Percentiles rank a stretch among this genome's conserved stretches.
These are phyloP conservation scores for Fusarium sp. DNA, from an alignment of 2,329 filamentous ascomycete species.

Conservation along the genomic window DNA sequence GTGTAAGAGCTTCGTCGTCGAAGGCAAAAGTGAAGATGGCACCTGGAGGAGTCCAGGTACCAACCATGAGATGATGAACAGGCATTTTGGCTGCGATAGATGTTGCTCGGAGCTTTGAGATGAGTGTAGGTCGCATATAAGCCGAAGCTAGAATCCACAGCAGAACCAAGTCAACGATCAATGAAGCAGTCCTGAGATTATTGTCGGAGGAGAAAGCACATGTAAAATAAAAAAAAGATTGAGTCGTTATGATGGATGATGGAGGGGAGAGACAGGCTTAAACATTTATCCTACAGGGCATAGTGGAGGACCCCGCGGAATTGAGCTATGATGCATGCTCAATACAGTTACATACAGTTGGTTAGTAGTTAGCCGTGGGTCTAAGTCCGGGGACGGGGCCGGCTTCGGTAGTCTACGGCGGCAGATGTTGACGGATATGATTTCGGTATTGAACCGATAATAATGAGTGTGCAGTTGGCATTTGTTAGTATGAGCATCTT, in stretches of 20 bases:
- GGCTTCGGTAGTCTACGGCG: slow-evolving; percentile 34
- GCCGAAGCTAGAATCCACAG: background rate
- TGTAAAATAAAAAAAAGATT: background rate
- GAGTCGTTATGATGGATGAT: slow-evolving; percentile 10
- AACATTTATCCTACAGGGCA: slow-evolving; percentile 40
- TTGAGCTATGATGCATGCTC: slow-evolving; percentile 7
- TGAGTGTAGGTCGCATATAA: slow-evolving; percentile 20
- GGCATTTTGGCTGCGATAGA: slow-evolving; percentile 65
- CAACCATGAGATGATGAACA: slow-evolving; percentile 87
- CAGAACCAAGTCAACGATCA: background rate
- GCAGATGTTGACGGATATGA: slow-evolving; percentile 23
- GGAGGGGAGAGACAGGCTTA: slow-evolving; percentile 36
- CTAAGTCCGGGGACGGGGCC: slow-evolving; percentile 6
- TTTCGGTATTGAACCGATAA: background rate
- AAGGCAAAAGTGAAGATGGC: slow-evolving; percentile 92
- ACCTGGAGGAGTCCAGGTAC: slow-evolving; percentile 89
- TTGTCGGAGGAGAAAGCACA: background rate
- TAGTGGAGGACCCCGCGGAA: slow-evolving; percentile 27
- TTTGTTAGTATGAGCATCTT: background rate
- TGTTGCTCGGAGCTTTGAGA: slow-evolving; percentile 26
- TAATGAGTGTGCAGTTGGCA: background rate
- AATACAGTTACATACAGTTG: background rate
- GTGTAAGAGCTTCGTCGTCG: slow-evolving; percentile 80
- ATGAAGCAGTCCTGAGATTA: background rate
- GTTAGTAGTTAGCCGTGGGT: slow-evolving; percentile 13